Evolutionary conservation across 176 grass and related monocot species (phyloP), one percentile per base, ranked within the genome.

Genomic region (Bonia amplexicaulis): DNA sequence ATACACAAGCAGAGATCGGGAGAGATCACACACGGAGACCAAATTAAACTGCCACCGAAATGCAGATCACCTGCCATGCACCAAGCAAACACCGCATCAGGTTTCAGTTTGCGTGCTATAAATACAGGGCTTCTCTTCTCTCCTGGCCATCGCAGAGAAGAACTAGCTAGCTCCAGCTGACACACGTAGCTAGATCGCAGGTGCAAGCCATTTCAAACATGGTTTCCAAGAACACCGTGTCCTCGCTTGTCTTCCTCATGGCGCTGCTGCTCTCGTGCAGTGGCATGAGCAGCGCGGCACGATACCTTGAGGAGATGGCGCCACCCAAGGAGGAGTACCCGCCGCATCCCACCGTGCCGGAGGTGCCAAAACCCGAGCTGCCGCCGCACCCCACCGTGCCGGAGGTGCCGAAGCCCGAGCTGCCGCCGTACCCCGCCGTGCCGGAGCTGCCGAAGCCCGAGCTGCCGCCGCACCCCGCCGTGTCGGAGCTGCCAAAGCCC

Each of bases 221-320:
- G 88, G 71, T 2, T 2, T 81, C 23, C 35, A 81, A 35, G 64
- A 81, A 2, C 47, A 41, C 88, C n/a, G 42, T 68, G 82, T 23
- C 62, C 0, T 68, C 42, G 2, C 14, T 74, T 29, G 6, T 33
- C 19, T 54, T 85, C 63, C 63, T 89, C 52, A 0, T 42, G 69
- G 82, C 51, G 19, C 23, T 85, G 40, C 87, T 89, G 72, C 76
- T 89, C 40, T 59, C 77, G 0, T 80, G 82, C 76, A 60, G 76
- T 33, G 8, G 37, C 69, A 69, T 80, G 88, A 64, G 82, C 82
- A 85, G 33, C 17, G 63, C 31, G 13, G 70, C 82, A 17, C 62
- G 88, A 13, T n/a, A 15, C 44, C 63, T 85, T 10, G 63, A 76
- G 62, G 88, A 89, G 82, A n/a, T 12, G 7, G 46, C 66, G 61